Base-by-base conservation (phyloP, 2,329 filamentous ascomycete species). In the Colletotrichum salicis region DNA sequence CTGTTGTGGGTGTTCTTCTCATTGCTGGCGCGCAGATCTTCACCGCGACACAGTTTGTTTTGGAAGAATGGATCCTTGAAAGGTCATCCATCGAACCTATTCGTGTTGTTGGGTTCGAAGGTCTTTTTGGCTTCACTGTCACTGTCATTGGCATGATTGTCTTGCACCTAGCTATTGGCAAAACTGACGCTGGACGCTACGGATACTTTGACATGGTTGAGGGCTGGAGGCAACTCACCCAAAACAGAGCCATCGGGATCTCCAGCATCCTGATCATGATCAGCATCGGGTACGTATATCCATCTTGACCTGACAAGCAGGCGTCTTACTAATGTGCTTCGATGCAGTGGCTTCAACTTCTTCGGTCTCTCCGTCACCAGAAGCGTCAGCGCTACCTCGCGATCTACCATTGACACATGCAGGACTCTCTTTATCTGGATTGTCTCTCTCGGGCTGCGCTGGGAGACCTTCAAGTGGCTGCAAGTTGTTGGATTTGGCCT, bases 381-480 rank as follows among this genome's bases (percentile, higher is more conserved):
- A 72, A 91, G 84, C 73, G 94, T 99, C 75, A 97, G 93, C 74
- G 96, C 96, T 12, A 99, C 96, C 0, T 94, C 96, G 1, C 91
- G 96, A 73, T 97, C 94, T 37, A 98, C 96, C 37, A 98, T 99
- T 77, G 96, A 99, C 82, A 99, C 96, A 1, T 98, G 95, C 86
- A 91, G 96, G 52, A 99, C 96, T 0, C 89, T 99, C 1, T 98
- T 99, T 84, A 98, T 99, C 83, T 99, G 96, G 96, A 88, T 99
- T 33, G 94, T 97, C 15, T 97, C 94, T 22, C 89, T 99, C 5
- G 94, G 93, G 4, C 89, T 99, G 2, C 95, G 95, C 72, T 99
- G 96, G 96, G 96, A 99, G 84, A 92, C 90, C 0, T 98, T 99
- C 89, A 98, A 98, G 84, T 97, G 94, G 93, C 89, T 99, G 7